A percentile compares a stretch with the other conserved stretches of the same genome.
Evolutionary conservation across 768 basidiomycete genomes (phyloP).

Genomic region (Chalciporus piperatus): DNA sequence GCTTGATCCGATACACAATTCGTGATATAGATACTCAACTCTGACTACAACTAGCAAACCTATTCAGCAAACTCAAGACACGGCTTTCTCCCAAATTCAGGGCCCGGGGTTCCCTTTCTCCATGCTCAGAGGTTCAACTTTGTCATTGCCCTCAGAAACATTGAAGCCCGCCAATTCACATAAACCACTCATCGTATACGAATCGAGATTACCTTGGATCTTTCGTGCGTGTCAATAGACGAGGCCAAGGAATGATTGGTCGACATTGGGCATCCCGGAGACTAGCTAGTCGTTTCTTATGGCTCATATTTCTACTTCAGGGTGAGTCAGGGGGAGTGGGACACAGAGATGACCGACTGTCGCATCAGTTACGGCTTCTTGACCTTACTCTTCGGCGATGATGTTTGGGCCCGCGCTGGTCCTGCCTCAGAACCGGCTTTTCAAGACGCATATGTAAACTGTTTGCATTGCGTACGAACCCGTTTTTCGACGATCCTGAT

Average conservation of each 20-base stretch:
- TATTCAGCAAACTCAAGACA: too few relatives aligned
- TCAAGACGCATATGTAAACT: too few relatives aligned
- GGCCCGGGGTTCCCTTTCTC: background rate
- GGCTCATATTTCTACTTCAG: too few relatives aligned
- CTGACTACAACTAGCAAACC: too few relatives aligned
- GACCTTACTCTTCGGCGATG: background rate
- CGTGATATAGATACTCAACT: too few relatives aligned
- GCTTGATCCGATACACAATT: too few relatives aligned
- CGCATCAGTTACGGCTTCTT: background rate
- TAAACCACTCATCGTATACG: conserved; percentile 1
- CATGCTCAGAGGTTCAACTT: conserved; percentile 3
- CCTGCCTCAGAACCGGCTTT: background rate
- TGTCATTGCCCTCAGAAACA: background rate
- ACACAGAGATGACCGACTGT: background rate
- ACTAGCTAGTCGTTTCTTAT: conserved; percentile 6
- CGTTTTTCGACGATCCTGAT: background rate
- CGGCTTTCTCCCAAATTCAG: background rate
- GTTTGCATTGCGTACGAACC: conserved; percentile 1
- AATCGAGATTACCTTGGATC: background rate
- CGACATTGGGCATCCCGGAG: conserved; percentile 1
- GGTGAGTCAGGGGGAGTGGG: too few relatives aligned
- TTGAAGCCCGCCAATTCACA: background rate
- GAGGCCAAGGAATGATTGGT: background rate
- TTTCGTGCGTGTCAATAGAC: background rate
- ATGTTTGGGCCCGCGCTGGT: background rate